phyloP scores from a whole-genome alignment of 495 filamentous ascomycete species.

The Talaromyces borbonicus region DNA sequence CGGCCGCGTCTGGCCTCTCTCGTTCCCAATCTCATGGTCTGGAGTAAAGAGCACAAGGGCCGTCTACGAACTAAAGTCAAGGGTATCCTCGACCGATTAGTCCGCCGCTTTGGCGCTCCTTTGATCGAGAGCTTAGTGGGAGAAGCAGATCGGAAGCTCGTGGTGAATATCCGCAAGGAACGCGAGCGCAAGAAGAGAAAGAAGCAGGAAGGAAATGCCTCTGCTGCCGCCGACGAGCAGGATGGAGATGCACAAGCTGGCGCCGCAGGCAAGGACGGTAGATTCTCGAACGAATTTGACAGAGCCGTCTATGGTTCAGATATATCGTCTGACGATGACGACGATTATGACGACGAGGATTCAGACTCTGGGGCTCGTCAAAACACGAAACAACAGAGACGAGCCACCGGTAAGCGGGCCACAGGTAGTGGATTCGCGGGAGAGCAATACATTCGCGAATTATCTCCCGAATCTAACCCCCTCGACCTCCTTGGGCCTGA shows the following conservation, averaged over 20 bases:
- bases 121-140: slow-evolving; percentile 59
- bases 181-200: slow-evolving; percentile 84
- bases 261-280: slow-evolving; percentile 16
- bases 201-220: slow-evolving; percentile 48
- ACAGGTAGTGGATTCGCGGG: slow-evolving; percentile 14
- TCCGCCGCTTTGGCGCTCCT: slow-evolving; percentile 79
- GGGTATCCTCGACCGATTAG: slow-evolving; percentile 89
- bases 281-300: slow-evolving; percentile 85
- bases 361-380: too few species aligned
- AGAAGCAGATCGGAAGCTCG: slow-evolving; percentile 78
- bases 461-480: slow-evolving; percentile 70
- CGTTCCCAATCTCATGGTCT: slow-evolving; percentile 83
- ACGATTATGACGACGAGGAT: slow-evolving; percentile 32
- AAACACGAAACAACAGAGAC: slow-evolving; percentile 26
- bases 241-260: slow-evolving; percentile 35
- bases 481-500: slow-evolving; percentile 83
- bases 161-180: slow-evolving; percentile 87
- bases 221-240: slow-evolving; percentile 36
- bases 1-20: slow-evolving; percentile 59
- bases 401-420: slow-evolving; percentile 34
- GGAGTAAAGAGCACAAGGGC: slow-evolving; percentile 96
- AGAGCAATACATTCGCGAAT: slow-evolving; percentile 80
- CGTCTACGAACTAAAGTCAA: slow-evolving; percentile 94
- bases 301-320: slow-evolving; percentile 88
- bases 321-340: slow-evolving; percentile 54